Percentiles rank a stretch among this genome's conserved stretches.
phyloP scores from a whole-genome alignment of 202 grass and related monocot species.

The Panicum hallii region DNA sequence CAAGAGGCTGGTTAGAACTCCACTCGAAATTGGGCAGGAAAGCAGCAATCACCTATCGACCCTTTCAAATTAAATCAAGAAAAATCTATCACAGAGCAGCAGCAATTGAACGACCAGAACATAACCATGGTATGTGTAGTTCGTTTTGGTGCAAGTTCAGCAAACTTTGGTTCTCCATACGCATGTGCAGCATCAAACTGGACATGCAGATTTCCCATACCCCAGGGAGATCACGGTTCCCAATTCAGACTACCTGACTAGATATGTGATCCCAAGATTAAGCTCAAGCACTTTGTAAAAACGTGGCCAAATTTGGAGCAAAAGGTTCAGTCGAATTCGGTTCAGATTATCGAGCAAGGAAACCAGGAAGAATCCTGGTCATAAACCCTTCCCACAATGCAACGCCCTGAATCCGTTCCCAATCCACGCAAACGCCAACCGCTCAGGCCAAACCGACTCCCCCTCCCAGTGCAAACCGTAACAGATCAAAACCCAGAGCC shows the following conservation, averaged over 20 bases:
- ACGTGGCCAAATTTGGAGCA: background rate
- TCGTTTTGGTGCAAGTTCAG: background rate
- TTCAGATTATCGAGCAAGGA: slow-evolving; percentile 8
- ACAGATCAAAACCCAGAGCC: slow-evolving; percentile 19
- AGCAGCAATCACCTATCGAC: background rate
- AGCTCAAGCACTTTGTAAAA: background rate
- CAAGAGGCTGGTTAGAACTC: background rate
- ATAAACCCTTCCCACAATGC: background rate
- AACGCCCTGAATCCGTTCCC: background rate
- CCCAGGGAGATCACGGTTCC: background rate
- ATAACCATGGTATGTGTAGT: background rate
- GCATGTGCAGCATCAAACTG: background rate
- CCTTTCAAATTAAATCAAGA: background rate
- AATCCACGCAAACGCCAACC: background rate
- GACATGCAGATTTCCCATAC: too few relatives aligned
- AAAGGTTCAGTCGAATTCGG: too few relatives aligned
- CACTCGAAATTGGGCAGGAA: background rate
- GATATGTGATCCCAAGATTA: background rate
- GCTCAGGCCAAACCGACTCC: background rate
- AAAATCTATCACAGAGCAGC: background rate
- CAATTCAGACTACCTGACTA: background rate
- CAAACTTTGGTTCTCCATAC: background rate
- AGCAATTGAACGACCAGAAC: background rate
- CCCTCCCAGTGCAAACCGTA: background rate
- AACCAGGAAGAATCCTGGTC: background rate